Evolutionary conservation across 2,329 filamentous ascomycete genomes (phyloP), one percentile per base, ranked within the genome.

Genomic region (Whalleya microplaca): DNA sequence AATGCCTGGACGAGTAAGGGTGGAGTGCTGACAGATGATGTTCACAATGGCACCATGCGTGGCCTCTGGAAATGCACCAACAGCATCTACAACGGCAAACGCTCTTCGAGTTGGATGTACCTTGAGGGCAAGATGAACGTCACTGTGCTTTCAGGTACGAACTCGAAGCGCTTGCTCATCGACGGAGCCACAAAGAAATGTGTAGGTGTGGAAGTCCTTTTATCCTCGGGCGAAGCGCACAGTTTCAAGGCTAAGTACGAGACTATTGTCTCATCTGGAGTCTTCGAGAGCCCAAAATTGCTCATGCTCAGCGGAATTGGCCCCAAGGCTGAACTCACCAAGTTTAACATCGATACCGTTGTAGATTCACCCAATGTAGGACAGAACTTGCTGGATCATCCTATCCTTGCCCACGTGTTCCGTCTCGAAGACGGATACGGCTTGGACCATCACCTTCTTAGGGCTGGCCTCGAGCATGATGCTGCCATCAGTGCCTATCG

Each of bases 231-330:
- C 21, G 58, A 77, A 14, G 75, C 78, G 48, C 71, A 78, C 27
- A 76, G 65, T 29, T 75, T 85, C 58, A 72, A 70, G 6, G 80
- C 83, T 40, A 76, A 70, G 21, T 62, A 79, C 72, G 79, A 82
- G 65, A 79, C 81, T 8, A 80, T 76, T 9, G 69, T 82, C 2
- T 76, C 76, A 0, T 68, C 73, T 16, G 86, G 86, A 18, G 79
- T 83, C 1, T 88, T 83, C 71, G 85, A 88, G 72, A 81, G 81
- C 1, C 85, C 85, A 6, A 86, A 89, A 69, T 72, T 90, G 2
- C 80, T 90, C 12, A 84, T 86, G 73, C 79, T 88, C 1, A 83
- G 78, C 49, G 87, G 87, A n/a, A 78, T 89, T 32, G 86, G 86
- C 0, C 84, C 84, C 0, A 65, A 71, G 10, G 67, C 73, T 0